A percentile compares a stretch with the other conserved stretches of the same genome.
Evolutionary conservation across 2,329 filamentous ascomycete species (phyloP).

Genomic region (Cladorrhinum sp.): DNA sequence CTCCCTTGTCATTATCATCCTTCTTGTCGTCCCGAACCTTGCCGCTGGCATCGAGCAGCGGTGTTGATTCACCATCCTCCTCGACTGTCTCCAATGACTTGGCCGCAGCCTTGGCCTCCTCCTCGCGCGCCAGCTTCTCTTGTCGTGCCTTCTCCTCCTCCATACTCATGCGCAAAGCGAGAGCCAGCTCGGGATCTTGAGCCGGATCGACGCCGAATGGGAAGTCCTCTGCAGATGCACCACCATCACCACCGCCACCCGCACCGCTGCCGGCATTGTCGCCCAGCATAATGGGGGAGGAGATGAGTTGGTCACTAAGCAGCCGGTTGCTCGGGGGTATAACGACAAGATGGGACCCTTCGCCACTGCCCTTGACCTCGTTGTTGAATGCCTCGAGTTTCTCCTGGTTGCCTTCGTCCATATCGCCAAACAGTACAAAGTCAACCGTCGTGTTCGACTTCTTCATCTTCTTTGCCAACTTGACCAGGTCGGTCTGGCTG

Average conservation of each 20-base stretch:
- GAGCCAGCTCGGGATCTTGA: constrained; percentile 87
- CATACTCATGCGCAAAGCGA: constrained; percentile 94
- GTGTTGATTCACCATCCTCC: constrained; percentile 61
- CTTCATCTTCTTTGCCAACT: constrained; percentile 97
- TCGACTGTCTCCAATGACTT: constrained; percentile 70
- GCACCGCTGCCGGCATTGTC: constrained; percentile 64
- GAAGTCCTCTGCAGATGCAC: constrained; percentile 61
- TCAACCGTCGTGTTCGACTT: constrained; percentile 94
- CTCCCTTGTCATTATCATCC: constrained; percentile 38
- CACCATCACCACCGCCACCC: constrained; percentile 54
- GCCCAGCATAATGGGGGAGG: constrained; percentile 84
- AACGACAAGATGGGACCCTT: constrained; percentile 86
- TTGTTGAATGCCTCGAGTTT: constrained; percentile 95
- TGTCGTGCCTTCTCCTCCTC: constrained; percentile 95
- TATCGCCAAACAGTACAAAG: constrained; percentile 90
- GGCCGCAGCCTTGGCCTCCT: constrained; percentile 60
- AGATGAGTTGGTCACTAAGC: constrained; percentile 85
- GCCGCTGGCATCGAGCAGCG: constrained; percentile 64
- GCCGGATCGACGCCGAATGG: constrained; percentile 90
- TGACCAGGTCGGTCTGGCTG: constrained; percentile 81
- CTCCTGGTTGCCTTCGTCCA: constrained; percentile 83
- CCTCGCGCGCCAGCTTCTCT: constrained; percentile 77
- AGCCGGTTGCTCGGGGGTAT: constrained; percentile 89
- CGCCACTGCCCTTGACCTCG: constrained; percentile 76
- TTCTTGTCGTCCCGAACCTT: constrained; percentile 36